Evolutionary conservation across 106 monocot species (phyloP).

Genomic region (Triglochin maritima): DNA sequence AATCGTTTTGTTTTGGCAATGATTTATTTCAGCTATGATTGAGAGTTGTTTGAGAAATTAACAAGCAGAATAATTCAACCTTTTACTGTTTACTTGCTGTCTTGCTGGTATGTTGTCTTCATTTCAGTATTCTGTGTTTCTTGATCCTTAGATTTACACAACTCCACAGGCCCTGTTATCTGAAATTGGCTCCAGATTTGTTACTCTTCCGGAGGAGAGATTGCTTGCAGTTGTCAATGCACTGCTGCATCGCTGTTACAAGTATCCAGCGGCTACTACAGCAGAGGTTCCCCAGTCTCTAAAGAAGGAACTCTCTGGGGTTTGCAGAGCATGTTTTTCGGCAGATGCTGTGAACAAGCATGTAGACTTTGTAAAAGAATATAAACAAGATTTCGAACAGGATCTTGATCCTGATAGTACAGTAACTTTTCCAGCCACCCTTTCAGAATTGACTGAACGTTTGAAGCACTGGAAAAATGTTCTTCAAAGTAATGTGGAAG

Average conservation of each 20-base stretch:
- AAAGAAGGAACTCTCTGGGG: conserved; percentile 95
- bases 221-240: conserved; percentile 98
- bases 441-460: conserved; percentile 71
- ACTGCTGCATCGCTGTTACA: conserved; percentile 93
- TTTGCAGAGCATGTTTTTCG: conserved; percentile 94
- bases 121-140: no score
- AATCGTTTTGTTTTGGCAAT: no score
- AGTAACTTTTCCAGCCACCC: conserved; percentile 78
- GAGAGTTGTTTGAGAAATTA: no score
- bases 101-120: no score
- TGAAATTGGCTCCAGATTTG: conserved; percentile 99
- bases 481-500: conserved; percentile 97
- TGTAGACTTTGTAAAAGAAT: conserved; percentile 97
- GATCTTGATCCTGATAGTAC: conserved; percentile 99
- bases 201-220: conserved; percentile 96
- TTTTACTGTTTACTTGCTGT: no score
- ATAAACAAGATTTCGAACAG: conserved; percentile 91
- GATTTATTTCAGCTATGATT: no score
- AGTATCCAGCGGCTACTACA: conserved; percentile 95
- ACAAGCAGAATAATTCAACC: no score
- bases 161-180: conserved; percentile 64
- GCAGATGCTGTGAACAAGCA: conserved; percentile 96
- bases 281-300: conserved; percentile 95
- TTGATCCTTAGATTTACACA: background rate
- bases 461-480: conserved; percentile 98